These are phyloP conservation scores for Fusarium mexicanum DNA, from an alignment of 2,329 filamentous ascomycete genomes.

Conservation along the genomic window DNA sequence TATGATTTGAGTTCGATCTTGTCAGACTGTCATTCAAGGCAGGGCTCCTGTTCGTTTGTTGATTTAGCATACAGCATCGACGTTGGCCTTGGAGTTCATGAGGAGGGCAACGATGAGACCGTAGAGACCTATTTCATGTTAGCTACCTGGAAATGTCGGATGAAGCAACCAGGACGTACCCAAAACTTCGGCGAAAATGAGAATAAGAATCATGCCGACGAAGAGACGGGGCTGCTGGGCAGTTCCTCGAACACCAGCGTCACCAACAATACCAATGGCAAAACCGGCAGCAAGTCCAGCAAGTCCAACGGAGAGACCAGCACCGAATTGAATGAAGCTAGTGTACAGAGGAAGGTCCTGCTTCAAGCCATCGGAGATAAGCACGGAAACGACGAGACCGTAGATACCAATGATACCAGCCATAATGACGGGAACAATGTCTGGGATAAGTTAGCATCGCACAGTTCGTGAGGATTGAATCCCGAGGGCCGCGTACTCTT, in stretches of 20 bases:
- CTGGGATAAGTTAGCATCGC: constrained; percentile 57
- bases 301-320: constrained; percentile 83
- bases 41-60: constrained; percentile 2
- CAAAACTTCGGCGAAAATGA: constrained; percentile 99
- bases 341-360: constrained; percentile 81
- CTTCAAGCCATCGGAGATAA: constrained; percentile 82
- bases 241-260: constrained; percentile 87
- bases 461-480: not conserved
- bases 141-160: constrained; percentile 24
- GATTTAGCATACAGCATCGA: constrained; percentile 65
- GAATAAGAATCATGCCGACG: constrained; percentile 98
- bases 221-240: constrained; percentile 87
- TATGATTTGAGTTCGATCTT: constrained; percentile 49
- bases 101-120: constrained; percentile 98
- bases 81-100: constrained; percentile 94
- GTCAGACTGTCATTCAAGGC: constrained; percentile 46
- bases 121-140: constrained; percentile 80
- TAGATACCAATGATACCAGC: constrained; percentile 99
- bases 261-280: constrained; percentile 87
- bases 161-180: constrained; percentile 65
- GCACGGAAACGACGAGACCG: constrained; percentile 86
- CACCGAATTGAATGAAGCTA: constrained; percentile 86
- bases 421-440: constrained; percentile 99
- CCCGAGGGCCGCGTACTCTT: constrained; percentile 78
- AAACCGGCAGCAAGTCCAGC: constrained; percentile 87